Evolutionary conservation across 306 rosid genomes (phyloP), one percentile per base, ranked within the genome.

Genomic region (Cucurbita argyrosperma): DNA sequence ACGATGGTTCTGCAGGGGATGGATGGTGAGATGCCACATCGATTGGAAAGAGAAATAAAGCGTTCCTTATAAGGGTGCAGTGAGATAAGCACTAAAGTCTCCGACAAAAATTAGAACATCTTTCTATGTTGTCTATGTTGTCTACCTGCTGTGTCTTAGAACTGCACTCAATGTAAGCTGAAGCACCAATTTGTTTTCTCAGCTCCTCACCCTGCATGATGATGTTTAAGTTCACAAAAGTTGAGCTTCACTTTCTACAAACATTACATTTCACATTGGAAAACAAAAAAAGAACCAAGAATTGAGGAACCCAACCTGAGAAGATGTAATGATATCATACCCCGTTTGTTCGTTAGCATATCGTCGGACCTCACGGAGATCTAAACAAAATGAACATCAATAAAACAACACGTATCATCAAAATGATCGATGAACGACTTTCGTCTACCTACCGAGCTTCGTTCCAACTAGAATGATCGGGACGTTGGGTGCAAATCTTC

Each of bases 391-490:
- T 43, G 68, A 4, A 42, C 56, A 0, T 21, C 50, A 58, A 10
- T 72, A 42, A 40, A 39, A 69, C 55, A 8, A 55, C 38, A 54
- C 12, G 65, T 40, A 38, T 6, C 47, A 72, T 55, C 76, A 40
- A 72, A 72, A 37, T 3, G 40, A 63, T 23, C 42, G 35, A 21
- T 0, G 46, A 37, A 39, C 23, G 39, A 16, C 65, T 60, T 51
- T 16, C 2, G 53, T 61, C 52, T 19, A 76, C 90, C 70, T 79
- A 95, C 97, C 99, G 37, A 94, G 86, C 85, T 95, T 95, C 14
- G 96, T 95, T 56, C 99, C 99, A 85, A 95, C 97, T 85, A 95
- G 96, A 87, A 95, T 90, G 81, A 95, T 83, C 47, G 99, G 99
- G 80, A 95, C 91, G 64, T 87, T 89, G 8, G 97, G 96, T 2